A percentile compares a stretch with the other conserved stretches of the same genome.
Evolutionary conservation across 495 filamentous ascomycete species (phyloP).

Genomic region (Penicillium psychrofluorescens): DNA sequence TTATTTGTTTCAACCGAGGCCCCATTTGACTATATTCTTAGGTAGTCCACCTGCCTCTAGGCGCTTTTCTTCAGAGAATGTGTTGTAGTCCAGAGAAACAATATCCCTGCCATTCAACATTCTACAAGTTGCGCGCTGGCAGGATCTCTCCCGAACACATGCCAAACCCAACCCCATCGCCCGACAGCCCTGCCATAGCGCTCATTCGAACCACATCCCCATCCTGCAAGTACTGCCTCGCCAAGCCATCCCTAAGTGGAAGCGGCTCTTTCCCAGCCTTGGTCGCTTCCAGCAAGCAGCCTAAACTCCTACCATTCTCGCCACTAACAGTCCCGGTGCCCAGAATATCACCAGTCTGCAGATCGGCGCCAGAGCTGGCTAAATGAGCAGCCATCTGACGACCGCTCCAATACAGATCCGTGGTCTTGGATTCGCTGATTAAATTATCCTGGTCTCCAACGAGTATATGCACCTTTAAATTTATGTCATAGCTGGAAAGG

Average conservation of each 20-base stretch:
- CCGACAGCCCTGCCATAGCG: constrained; percentile 49
- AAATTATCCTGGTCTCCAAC: constrained; percentile 50
- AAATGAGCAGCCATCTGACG: constrained; percentile 85
- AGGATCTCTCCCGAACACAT: constrained; percentile 37
- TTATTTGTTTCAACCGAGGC: too few species aligned
- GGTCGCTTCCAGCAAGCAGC: constrained; percentile 69
- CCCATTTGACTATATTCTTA: too few species aligned
- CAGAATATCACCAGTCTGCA: constrained; percentile 70
- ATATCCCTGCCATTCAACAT: too few species aligned
- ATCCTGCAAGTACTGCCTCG: constrained; percentile 65
- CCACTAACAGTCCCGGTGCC: constrained; percentile 83
- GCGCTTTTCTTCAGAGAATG: too few species aligned
- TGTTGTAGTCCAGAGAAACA: too few species aligned
- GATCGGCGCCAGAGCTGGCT: constrained; percentile 63
- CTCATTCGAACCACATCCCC: constrained; percentile 66
- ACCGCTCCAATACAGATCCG: constrained; percentile 72
- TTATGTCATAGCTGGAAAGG: constrained; percentile 58
- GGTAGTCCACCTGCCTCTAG: too few species aligned
- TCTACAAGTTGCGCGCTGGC: constrained; percentile 11
- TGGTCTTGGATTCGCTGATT: constrained; percentile 49
- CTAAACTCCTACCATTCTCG: constrained; percentile 42
- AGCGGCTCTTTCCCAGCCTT: constrained; percentile 53
- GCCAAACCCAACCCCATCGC: constrained; percentile 63
- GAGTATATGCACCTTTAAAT: constrained; percentile 57
- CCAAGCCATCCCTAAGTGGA: constrained; percentile 45